phyloP scores from a whole-genome alignment of 1,139 yeast species.

The Spencermartinsiella ligniputridi region DNA sequence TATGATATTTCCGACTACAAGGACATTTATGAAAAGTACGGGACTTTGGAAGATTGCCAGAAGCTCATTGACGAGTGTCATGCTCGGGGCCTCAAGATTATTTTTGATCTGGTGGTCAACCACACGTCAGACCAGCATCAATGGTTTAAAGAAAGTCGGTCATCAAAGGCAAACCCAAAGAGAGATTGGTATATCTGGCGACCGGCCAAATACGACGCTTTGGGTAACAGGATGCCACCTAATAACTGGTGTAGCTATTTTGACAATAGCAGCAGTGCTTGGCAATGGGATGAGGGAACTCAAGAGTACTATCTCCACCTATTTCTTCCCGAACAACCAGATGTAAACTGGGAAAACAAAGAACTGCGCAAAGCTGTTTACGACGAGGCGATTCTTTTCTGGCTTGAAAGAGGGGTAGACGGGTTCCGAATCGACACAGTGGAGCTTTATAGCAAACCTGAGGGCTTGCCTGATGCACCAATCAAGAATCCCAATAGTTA shows the following conservation, averaged over 20 bases:
- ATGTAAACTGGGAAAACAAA: conserved; percentile 56
- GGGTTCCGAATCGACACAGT: conserved; percentile 58
- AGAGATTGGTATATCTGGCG: conserved; percentile 61
- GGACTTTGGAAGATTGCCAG: conserved; percentile 49
- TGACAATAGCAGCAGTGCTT: conserved; percentile 48
- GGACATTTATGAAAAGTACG: conserved; percentile 47
- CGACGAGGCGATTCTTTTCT: conserved; percentile 44
- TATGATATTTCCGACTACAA: conserved; percentile 52
- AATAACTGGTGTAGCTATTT: conserved; percentile 53
- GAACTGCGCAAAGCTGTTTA: conserved; percentile 49
- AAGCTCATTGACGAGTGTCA: conserved; percentile 44
- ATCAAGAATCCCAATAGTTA: conserved; percentile 39
- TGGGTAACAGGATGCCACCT: conserved; percentile 50
- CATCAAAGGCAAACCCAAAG: conserved; percentile 48
- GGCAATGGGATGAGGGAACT: conserved; percentile 51
- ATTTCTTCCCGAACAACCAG: conserved; percentile 54
- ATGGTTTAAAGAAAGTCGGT: conserved; percentile 52
- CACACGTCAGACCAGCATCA: conserved; percentile 50
- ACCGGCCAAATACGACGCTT: conserved; percentile 42
- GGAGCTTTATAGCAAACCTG: conserved; percentile 49
- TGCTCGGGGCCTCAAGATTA: conserved; percentile 44
- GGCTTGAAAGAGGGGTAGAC: conserved; percentile 54
- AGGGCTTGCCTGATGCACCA: conserved; percentile 47
- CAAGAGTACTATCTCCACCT: conserved; percentile 51
- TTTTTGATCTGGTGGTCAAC: conserved; percentile 51